Conservation (phyloP, 176 grass and related monocot genomes). For the Urochloa ruziziensis region DNA sequence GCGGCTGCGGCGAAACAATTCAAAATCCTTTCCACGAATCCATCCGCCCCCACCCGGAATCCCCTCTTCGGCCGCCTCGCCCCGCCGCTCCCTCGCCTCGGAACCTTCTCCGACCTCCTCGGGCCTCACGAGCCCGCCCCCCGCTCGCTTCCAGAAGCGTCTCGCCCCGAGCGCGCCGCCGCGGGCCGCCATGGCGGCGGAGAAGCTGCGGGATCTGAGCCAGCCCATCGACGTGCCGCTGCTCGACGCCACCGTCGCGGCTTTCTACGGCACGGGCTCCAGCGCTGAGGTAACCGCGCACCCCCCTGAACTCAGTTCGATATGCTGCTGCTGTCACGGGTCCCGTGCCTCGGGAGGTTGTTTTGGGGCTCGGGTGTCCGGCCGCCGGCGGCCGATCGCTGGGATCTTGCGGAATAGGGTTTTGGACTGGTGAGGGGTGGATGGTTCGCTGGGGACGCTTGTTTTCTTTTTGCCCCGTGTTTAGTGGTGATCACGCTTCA, state of each 20-base stretch:
- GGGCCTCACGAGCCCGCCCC: neutral
- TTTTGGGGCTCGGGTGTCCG: neutral
- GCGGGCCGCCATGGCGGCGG: conserved; percentile 43
- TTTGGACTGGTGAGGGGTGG: neutral
- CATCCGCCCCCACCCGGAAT: neutral
- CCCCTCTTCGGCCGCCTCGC: neutral
- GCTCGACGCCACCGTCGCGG: conserved; percentile 88
- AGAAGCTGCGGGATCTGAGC: conserved; percentile 78
- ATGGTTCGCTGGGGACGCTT: neutral
- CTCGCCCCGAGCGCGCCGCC: neutral
- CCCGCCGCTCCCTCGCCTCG: neutral
- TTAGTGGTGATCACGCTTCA: neutral
- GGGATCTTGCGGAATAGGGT: neutral
- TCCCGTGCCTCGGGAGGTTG: neutral
- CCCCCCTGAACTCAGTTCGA: neutral
- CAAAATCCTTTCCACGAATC: conserved; percentile 12
- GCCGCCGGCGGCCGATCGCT: neutral
- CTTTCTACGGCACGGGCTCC: conserved; percentile 96
- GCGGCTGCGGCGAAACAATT: conserved; percentile 23
- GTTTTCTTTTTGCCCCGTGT: neutral
- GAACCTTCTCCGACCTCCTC: neutral
- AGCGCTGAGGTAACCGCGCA: conserved; percentile 71
- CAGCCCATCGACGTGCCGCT: conserved; percentile 82
- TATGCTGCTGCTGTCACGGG: neutral
- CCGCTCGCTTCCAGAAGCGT: neutral